These are phyloP conservation scores for Sporopachydermia lactativora DNA, from an alignment of 805 yeast species.

Conservation along the genomic window DNA sequence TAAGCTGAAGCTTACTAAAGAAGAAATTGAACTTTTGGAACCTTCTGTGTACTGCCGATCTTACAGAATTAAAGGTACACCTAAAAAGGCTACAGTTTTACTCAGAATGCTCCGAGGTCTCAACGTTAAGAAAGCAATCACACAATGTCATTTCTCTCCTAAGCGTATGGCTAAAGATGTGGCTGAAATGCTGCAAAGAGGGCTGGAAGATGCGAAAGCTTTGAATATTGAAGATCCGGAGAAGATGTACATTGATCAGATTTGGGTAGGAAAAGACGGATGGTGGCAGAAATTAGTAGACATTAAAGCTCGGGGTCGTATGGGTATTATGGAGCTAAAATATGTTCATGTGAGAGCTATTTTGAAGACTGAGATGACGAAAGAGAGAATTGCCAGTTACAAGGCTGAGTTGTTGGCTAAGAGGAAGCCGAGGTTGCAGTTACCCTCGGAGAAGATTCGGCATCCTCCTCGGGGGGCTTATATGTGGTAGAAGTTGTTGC, in stretches of 20 bases:
- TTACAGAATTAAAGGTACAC: conserved; percentile 71
- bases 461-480: conserved; percentile 18
- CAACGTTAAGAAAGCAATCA: conserved; percentile 65
- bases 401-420: conserved; percentile 29
- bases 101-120: conserved; percentile 63
- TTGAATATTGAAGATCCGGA: conserved; percentile 42
- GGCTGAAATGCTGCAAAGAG: conserved; percentile 59
- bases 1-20: conserved; percentile 39
- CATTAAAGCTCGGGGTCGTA: conserved; percentile 81
- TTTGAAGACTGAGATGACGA: conserved; percentile 53
- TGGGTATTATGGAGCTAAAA: conserved; percentile 63
- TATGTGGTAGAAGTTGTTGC: conserved; percentile 20
- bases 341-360: conserved; percentile 73
- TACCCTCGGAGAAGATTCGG: conserved; percentile 25
- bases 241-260: conserved; percentile 55
- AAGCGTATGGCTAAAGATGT: conserved; percentile 71
- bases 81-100: conserved; percentile 75
- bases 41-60: conserved; percentile 79
- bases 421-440: conserved; percentile 36
- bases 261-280: conserved; percentile 92
- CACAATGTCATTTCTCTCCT: conserved; percentile 80
- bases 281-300: conserved; percentile 56
- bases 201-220: conserved; percentile 51
- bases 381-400: conserved; percentile 46
- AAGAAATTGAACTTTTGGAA: conserved; percentile 68